Conservation (phyloP, 495 filamentous ascomycete genomes). For the Aspergillus leporis region DNA sequence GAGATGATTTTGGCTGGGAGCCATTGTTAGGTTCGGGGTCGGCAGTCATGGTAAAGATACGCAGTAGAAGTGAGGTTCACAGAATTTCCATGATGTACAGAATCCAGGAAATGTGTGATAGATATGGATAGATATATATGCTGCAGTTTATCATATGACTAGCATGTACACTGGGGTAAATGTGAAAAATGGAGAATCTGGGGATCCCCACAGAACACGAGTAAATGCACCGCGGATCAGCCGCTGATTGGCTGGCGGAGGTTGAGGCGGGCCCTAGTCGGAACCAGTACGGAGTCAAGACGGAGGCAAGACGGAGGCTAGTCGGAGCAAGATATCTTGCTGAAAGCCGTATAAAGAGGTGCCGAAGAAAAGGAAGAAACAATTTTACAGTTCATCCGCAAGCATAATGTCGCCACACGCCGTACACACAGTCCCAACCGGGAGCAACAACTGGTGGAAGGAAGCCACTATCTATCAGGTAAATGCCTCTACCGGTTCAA, state of each 20-base stretch:
- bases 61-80: not conserved
- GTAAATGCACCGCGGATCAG: not conserved
- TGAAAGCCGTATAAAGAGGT: not conserved
- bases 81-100: not conserved
- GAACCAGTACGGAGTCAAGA: not conserved
- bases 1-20: conserved; percentile 4
- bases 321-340: conserved; percentile 2
- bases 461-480: conserved; percentile 37
- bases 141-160: not conserved
- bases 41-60: not conserved
- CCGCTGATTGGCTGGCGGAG: not conserved
- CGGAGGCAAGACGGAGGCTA: conserved; percentile 18
- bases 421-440: conserved; percentile 15
- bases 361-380: not conserved
- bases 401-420: conserved; percentile 21
- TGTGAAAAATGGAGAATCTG: conserved; percentile 1
- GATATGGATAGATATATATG: not conserved
- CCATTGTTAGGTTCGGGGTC: not conserved
- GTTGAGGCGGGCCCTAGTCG: not conserved
- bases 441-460: conserved; percentile 39
- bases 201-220: conserved; percentile 1
- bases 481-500: conserved; percentile 20
- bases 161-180: not conserved
- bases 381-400: not conserved
- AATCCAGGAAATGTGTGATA: not conserved